phyloP scores from a whole-genome alignment of 2,329 filamentous ascomycete genomes.

The Helotiales sp. region DNA sequence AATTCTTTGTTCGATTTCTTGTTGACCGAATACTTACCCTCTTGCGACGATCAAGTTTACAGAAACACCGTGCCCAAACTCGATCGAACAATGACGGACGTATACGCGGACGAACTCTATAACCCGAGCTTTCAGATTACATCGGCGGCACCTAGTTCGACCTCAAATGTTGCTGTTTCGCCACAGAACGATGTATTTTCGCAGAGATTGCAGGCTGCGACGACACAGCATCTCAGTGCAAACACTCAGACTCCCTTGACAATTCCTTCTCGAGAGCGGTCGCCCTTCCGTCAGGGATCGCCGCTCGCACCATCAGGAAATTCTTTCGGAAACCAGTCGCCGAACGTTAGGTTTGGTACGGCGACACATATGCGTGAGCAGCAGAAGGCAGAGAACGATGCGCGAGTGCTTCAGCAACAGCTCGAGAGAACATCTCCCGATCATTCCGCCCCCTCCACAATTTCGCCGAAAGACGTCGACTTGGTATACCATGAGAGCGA shows the following conservation, averaged over 20 bases:
- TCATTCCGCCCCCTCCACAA: conserved; percentile 71
- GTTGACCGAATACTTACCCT: conserved; percentile 69
- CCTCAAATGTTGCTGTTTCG: conserved; percentile 46
- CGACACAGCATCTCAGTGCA: conserved; percentile 68
- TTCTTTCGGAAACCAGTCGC: conserved; percentile 38
- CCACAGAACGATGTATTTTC: conserved; percentile 64
- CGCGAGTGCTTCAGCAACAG: conserved; percentile 41
- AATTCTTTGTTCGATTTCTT: conserved; percentile 40
- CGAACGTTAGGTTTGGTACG: conserved; percentile 48
- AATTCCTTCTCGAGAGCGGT: conserved; percentile 61
- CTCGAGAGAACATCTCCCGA: conserved; percentile 39
- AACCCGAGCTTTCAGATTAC: conserved; percentile 66
- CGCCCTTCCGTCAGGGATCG: conserved; percentile 77
- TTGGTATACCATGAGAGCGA: conserved; percentile 81
- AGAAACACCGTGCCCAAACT: conserved; percentile 71
- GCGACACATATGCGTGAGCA: conserved; percentile 62
- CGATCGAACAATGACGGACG: conserved; percentile 82
- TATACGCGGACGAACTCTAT: conserved; percentile 83
- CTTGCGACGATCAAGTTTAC: conserved; percentile 43
- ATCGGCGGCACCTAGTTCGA: conserved; percentile 53
- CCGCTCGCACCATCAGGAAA: conserved; percentile 50
- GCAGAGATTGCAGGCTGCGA: conserved; percentile 76
- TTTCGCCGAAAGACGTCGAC: conserved; percentile 90
- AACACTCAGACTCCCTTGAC: conserved; percentile 49
- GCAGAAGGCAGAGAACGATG: conserved; percentile 60